Evolutionary conservation across 805 yeast genomes (phyloP).

Genomic region (Candida vartiovaarae): DNA sequence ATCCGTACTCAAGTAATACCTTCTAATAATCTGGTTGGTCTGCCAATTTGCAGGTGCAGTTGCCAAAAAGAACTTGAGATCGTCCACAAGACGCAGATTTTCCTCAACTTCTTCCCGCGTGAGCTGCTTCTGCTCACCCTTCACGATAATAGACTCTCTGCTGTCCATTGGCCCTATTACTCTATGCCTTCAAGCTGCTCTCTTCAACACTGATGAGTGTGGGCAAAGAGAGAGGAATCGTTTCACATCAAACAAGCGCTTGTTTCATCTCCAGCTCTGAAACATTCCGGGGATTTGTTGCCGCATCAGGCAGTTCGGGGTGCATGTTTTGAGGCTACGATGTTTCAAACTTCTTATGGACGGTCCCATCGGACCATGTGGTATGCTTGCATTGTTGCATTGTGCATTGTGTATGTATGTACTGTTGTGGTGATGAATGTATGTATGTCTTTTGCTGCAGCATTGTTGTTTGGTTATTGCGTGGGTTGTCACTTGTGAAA

Average conservation of each 20-base stretch:
- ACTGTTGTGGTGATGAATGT: background rate
- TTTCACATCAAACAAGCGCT: too few species aligned
- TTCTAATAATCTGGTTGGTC: slow-evolving; percentile 75
- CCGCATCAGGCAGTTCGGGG: background rate
- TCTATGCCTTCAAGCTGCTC: too few species aligned
- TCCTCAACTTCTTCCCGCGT: slow-evolving; percentile 33
- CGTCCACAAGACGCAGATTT: slow-evolving; percentile 59
- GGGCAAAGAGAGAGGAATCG: background rate
- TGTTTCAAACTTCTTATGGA: background rate
- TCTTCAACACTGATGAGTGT: too few species aligned
- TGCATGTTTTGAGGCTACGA: slow-evolving; percentile 1
- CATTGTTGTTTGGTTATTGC: background rate
- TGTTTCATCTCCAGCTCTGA: slow-evolving; percentile 6
- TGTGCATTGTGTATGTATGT: too few species aligned
- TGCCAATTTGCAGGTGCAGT: slow-evolving; percentile 97
- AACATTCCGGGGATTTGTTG: slow-evolving; percentile 12
- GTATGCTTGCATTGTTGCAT: too few species aligned
- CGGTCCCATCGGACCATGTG: too few species aligned
- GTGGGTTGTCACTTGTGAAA: background rate
- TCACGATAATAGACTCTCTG: too few species aligned
- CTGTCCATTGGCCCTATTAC: too few species aligned
- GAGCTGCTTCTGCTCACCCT: background rate
- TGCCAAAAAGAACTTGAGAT: slow-evolving; percentile 76
- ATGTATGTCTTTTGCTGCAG: background rate
- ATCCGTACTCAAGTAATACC: slow-evolving; percentile 79